Base-by-base conservation (phyloP, 2,329 filamentous ascomycete genomes). In the Epicoccum nigrum region DNA sequence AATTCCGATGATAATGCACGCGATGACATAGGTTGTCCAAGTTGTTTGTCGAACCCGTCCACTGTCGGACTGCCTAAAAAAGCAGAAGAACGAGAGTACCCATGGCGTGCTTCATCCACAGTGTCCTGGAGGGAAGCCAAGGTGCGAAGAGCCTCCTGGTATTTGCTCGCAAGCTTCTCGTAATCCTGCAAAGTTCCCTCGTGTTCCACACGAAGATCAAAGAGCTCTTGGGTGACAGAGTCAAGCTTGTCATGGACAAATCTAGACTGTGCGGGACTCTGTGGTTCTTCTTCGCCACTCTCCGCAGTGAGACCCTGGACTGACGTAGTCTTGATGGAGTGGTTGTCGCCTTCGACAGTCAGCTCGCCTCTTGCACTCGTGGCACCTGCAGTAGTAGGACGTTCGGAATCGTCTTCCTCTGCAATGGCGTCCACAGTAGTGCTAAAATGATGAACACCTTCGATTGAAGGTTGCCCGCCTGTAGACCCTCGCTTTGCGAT, bases 231-330 rank as follows among this genome's bases (percentile, higher is more conserved):
- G 0, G 89, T 94, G 32, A 97, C 88, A 31, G 82, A 87, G 66
- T 97, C 93, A 12, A 97, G 83, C 76, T 97, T 97, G 70, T 97
- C 93, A 6, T 89, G 88, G 45, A 97, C 89, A 64, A 92, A 92
- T 58, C 87, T 89, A 35, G 86, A 87, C 71, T 97, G 92, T 0
- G 90, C 89, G 12, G 89, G 86, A 68, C 85, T 94, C 55, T 84
- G 83, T 11, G 83, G 78, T 1, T 80, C 74, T 35, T 83, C 78
- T 15, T 63, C 51, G n/a, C 61, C 42, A 7, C 63, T 57, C 9
- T 57, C 63, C 16, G 61, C 58, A 13, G 58, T 37, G 1, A 64
- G 41, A 4, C 60, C 62, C 5, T 60, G 62, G 38, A 45, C 59
- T 4, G 55, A 53, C 6, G 65, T 45, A 11, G 25, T 43, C 17